Conservation (phyloP, 2,329 filamentous ascomycete genomes). For the Cladophialophora immunda region DNA sequence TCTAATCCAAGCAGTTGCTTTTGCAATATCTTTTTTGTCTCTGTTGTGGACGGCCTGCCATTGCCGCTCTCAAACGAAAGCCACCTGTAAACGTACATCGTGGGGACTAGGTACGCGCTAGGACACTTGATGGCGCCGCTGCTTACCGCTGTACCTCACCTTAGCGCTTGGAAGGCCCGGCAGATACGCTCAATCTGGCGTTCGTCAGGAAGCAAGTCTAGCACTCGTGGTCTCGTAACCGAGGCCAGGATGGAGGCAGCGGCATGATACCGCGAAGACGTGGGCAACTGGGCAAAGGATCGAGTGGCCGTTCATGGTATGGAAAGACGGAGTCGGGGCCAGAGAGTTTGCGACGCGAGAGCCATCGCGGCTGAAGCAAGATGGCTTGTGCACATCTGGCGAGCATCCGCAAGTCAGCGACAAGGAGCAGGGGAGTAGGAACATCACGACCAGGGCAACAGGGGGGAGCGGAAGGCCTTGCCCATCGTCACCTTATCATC, state of each 20-base stretch:
- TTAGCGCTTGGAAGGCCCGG: slow-evolving; percentile 22
- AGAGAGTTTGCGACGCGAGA: slow-evolving; percentile 14
- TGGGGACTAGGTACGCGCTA: slow-evolving; percentile 1
- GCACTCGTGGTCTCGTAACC: slow-evolving; percentile 11
- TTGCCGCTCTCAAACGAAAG: not conserved
- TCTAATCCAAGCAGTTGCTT: slow-evolving; percentile 2
- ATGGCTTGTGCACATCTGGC: slow-evolving; percentile 28
- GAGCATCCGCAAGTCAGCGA: slow-evolving; percentile 33
- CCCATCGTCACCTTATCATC: slow-evolving; percentile 27
- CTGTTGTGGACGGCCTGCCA: not conserved
- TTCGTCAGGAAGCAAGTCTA: slow-evolving; percentile 20
- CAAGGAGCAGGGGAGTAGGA: slow-evolving; percentile 22
- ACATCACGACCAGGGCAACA: slow-evolving; percentile 11
- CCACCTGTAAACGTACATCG: not conserved
- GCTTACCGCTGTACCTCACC: slow-evolving; percentile 31
- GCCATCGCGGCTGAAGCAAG: slow-evolving; percentile 28
- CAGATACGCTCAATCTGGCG: slow-evolving; percentile 22
- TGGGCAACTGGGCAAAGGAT: slow-evolving; percentile 2
- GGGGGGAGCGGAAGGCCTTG: slow-evolving; percentile 22
- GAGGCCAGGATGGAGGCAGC: slow-evolving; percentile 50
- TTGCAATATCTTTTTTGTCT: not conserved
- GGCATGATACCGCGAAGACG: slow-evolving; percentile 13
- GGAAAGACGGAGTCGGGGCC: slow-evolving; percentile 49
- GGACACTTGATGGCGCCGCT: slow-evolving; percentile 4
- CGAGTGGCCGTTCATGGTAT: not conserved